phyloP scores from a whole-genome alignment of 1,284 basidiomycete species.

The Trametes pubescens region DNA sequence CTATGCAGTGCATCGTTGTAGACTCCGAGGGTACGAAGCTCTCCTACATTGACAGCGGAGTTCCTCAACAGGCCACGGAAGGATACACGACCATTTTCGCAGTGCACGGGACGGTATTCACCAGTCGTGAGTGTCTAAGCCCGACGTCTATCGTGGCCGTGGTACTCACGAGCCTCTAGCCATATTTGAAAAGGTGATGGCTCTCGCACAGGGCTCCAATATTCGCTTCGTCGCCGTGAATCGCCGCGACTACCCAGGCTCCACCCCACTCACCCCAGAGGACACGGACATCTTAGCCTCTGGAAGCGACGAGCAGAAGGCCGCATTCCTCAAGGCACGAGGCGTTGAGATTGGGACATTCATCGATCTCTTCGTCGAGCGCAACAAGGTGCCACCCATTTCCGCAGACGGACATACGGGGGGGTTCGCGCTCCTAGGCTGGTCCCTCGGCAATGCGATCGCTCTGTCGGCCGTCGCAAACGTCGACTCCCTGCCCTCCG shows the following conservation, averaged over 20 bases:
- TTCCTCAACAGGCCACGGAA: not conserved
- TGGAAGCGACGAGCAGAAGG: slow-evolving; percentile 37
- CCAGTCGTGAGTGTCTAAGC: slow-evolving; percentile 12
- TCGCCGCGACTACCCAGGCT: slow-evolving; percentile 31
- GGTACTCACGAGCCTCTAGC: not conserved
- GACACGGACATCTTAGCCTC: slow-evolving; percentile 35
- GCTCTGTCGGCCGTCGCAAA: slow-evolving; percentile 41
- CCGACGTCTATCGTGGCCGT: no score
- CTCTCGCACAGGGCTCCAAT: not conserved
- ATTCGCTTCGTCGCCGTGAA: slow-evolving; percentile 41
- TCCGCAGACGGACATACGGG: slow-evolving; percentile 41
- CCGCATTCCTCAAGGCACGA: slow-evolving; percentile 35
- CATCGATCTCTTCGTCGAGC: slow-evolving; percentile 43
- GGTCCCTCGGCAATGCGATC: slow-evolving; percentile 46
- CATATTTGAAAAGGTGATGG: slow-evolving; percentile 1
- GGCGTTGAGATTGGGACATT: slow-evolving; percentile 46
- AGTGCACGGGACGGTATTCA: slow-evolving; percentile 30
- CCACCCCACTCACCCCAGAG: slow-evolving; percentile 25
- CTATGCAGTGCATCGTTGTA: slow-evolving; percentile 33
- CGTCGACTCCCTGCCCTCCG: slow-evolving; percentile 35
- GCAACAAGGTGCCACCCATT: slow-evolving; percentile 40
- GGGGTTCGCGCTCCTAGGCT: slow-evolving; percentile 47
- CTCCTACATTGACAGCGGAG: slow-evolving; percentile 30
- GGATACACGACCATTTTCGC: slow-evolving; percentile 30
- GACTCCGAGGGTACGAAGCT: slow-evolving; percentile 23